Percentiles rank a stretch among this genome's conserved stretches.
These are phyloP conservation scores for Chenopodium suecicum DNA, from an alignment of 148 eudicot genomes.

Conservation along the genomic window DNA sequence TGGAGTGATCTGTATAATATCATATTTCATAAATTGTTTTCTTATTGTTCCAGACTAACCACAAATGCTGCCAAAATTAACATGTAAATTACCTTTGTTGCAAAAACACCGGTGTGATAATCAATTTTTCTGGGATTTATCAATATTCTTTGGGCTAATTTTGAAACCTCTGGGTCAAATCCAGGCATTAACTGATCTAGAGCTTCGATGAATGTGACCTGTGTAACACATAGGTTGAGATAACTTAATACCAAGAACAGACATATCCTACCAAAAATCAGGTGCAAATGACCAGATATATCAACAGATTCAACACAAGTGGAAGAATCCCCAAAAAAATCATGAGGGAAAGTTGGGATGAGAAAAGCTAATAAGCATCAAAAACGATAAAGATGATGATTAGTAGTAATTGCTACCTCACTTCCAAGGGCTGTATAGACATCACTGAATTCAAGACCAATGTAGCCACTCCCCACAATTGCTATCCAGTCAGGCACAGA, in stretches of 20 bases:
- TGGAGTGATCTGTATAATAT: slow-evolving; percentile 76
- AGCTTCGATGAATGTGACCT: slow-evolving; percentile 99
- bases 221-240: slow-evolving; percentile 14
- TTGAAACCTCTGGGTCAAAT: slow-evolving; percentile 98
- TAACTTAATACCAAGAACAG: neutral
- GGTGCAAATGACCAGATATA: neutral
- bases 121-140: slow-evolving; percentile 97
- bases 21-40: slow-evolving; percentile 10
- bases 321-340: neutral
- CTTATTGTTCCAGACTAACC: neutral
- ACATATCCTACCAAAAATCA: neutral
- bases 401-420: slow-evolving; percentile 53
- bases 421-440: slow-evolving; percentile 99
- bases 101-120: slow-evolving; percentile 97
- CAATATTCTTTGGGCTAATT: slow-evolving; percentile 93
- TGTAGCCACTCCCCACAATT: slow-evolving; percentile 98
- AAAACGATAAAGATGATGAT: neutral
- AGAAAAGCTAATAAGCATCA: neutral
- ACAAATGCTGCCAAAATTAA: neutral
- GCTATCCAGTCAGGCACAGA: slow-evolving; percentile 98
- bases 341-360: neutral
- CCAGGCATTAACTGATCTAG: slow-evolving; percentile 99
- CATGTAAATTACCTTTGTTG: slow-evolving; percentile 70
- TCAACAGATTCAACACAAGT: neutral
- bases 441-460: slow-evolving; percentile 99